These are phyloP conservation scores for Rhynchospora breviuscula DNA, from an alignment of 176 grass and related monocot genomes.

Conservation along the genomic window DNA sequence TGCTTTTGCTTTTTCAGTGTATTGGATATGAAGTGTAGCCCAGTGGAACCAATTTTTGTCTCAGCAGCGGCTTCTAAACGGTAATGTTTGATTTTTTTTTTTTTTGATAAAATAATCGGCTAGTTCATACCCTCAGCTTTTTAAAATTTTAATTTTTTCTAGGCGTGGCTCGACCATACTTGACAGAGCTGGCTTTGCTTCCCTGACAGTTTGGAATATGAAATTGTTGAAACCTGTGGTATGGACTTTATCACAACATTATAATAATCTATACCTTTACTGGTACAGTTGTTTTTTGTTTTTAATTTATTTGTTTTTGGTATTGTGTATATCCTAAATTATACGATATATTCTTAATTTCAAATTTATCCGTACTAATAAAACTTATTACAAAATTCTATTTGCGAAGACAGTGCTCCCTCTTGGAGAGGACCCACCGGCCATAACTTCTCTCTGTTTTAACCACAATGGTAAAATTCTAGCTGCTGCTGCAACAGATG, in stretches of 20 bases:
- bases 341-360: neutral
- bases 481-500: conserved; percentile 86
- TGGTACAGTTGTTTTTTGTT: conserved; percentile 6
- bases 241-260: conserved; percentile 3
- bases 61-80: conserved; percentile 89
- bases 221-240: conserved; percentile 96
- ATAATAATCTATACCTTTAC: neutral
- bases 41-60: conserved; percentile 89
- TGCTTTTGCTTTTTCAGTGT: conserved; percentile 42
- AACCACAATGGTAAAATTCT: conserved; percentile 99
- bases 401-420: conserved; percentile 77
- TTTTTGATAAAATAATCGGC: neutral
- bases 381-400: neutral
- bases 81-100: conserved; percentile 32
- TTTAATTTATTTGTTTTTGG: conserved; percentile 21
- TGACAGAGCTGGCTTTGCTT: conserved; percentile 80
- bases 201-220: conserved; percentile 93
- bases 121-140: conserved; percentile 8
- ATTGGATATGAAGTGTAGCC: conserved; percentile 96
- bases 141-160: conserved; percentile 36
- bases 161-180: conserved; percentile 66
- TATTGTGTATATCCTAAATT: neutral
- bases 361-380: neutral
- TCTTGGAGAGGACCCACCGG: conserved; percentile 95
- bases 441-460: conserved; percentile 91